Percentiles rank a stretch among this genome's conserved stretches.
Conservation (phyloP, 768 basidiomycete species). For the Paxillus rubicundulus region DNA sequence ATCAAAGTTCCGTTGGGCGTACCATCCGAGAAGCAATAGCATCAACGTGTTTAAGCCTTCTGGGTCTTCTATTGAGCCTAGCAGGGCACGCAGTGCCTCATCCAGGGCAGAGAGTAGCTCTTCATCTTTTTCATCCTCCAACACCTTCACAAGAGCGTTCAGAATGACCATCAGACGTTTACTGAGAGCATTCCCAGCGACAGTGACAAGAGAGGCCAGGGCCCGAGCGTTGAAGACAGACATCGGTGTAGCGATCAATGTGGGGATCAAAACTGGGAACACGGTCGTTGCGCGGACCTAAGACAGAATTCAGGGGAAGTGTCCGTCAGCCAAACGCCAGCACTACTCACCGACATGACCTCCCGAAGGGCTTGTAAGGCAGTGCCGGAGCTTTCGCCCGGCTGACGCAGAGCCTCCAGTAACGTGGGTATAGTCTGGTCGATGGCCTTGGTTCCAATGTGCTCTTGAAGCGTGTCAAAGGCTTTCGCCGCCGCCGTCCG, state of each 20-base stretch:
- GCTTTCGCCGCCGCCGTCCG: conserved; percentile 85
- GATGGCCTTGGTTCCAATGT: conserved; percentile 86
- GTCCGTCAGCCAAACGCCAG: not conserved
- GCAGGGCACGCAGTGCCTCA: conserved; percentile 70
- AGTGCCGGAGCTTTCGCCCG: conserved; percentile 92
- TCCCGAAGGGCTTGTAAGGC: conserved; percentile 90
- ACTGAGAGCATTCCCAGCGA: conserved; percentile 89
- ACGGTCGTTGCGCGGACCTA: conserved; percentile 92
- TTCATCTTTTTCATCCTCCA: conserved; percentile 67
- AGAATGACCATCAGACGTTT: conserved; percentile 78
- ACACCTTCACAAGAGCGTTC: conserved; percentile 71
- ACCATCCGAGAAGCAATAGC: conserved; percentile 89
- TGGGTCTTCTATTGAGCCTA: conserved; percentile 75
- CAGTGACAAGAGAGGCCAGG: conserved; percentile 85
- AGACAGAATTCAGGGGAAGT: conserved; percentile 3
- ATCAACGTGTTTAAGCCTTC: conserved; percentile 91
- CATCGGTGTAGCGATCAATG: conserved; percentile 86
- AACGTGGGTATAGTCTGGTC: conserved; percentile 96
- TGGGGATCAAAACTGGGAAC: conserved; percentile 96
- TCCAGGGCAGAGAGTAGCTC: conserved; percentile 70
- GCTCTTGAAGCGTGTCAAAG: conserved; percentile 91
- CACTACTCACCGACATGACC: conserved; percentile 79
- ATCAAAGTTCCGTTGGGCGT: conserved; percentile 25
- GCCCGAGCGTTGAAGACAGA: conserved; percentile 94
- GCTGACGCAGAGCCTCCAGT: conserved; percentile 88